Evolutionary conservation across 1,139 yeast species (phyloP).

Genomic region (Yamadazyma songkhlaensis): DNA sequence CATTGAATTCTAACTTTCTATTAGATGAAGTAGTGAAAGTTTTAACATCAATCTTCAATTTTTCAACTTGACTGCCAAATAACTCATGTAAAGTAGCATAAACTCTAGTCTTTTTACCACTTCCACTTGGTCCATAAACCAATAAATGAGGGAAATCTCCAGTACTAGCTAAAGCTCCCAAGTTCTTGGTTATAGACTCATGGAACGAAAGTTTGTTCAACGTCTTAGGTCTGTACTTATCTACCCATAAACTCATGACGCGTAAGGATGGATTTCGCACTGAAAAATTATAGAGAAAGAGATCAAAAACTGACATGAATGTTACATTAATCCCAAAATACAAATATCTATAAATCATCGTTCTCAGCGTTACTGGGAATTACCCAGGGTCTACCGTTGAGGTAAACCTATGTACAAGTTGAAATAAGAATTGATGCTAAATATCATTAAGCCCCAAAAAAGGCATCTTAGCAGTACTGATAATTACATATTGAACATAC

Average conservation of each 20-base stretch:
- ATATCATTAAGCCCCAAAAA: too few relatives aligned
- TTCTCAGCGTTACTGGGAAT: background rate
- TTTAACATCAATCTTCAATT: conserved; percentile 84
- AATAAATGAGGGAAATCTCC: conserved; percentile 93
- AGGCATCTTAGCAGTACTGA: too few relatives aligned
- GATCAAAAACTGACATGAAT: background rate
- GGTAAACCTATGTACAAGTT: too few relatives aligned
- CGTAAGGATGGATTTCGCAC: conserved; percentile 1
- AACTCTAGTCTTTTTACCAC: conserved; percentile 94
- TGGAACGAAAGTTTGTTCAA: conserved; percentile 69
- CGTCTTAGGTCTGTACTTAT: conserved; percentile 79
- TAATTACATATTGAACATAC: background rate
- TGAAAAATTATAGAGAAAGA: background rate
- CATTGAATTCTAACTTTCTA: conserved; percentile 84
- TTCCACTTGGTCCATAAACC: conserved; percentile 94
- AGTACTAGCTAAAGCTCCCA: conserved; percentile 63
- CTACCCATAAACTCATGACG: conserved; percentile 92
- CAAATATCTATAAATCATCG: background rate
- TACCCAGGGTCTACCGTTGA: too few relatives aligned
- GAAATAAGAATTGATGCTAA: too few relatives aligned
- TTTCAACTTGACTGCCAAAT: conserved; percentile 80
- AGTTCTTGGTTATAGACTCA: conserved; percentile 56
- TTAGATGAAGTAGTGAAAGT: conserved; percentile 70
- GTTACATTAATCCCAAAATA: too few relatives aligned
- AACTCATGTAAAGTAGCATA: conserved; percentile 76